Evolutionary conservation across 1,139 yeast genomes (phyloP).

Genomic region (Spencermartinsiella ligniputridi): DNA sequence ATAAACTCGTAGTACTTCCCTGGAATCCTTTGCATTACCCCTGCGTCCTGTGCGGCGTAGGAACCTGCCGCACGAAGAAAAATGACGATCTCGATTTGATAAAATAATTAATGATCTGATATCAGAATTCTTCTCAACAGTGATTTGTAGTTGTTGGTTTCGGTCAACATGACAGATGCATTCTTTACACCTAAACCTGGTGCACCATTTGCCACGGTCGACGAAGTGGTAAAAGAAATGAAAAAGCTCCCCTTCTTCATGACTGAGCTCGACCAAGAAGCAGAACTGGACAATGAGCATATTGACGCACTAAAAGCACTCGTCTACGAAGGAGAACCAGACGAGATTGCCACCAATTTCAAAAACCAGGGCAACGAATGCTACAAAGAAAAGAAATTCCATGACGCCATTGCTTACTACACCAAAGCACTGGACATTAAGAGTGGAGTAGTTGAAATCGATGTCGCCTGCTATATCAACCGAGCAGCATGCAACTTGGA

Average conservation of each 20-base stretch:
- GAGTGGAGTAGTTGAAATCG: constrained; percentile 43
- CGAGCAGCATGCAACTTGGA: constrained; percentile 92
- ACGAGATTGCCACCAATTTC: constrained; percentile 84
- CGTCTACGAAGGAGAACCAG: constrained; percentile 94
- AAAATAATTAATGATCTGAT: too few relatives aligned
- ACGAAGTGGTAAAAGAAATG: constrained; percentile 72
- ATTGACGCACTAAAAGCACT: constrained; percentile 87
- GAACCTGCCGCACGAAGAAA: too few relatives aligned
- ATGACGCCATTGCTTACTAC: constrained; percentile 73
- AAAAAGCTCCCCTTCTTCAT: constrained; percentile 90
- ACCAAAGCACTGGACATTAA: constrained; percentile 74
- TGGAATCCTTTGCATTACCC: too few relatives aligned
- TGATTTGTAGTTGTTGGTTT: too few relatives aligned
- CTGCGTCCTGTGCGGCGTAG: too few relatives aligned
- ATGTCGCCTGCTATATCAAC: constrained; percentile 64
- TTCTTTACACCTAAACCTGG: too few relatives aligned
- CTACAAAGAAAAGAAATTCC: constrained; percentile 63
- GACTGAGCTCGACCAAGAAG: constrained; percentile 81
- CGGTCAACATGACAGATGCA: too few relatives aligned
- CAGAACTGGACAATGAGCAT: constrained; percentile 67
- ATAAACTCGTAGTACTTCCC: too few relatives aligned
- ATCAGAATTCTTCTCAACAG: too few relatives aligned
- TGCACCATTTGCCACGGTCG: too few relatives aligned
- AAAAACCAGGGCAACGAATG: constrained; percentile 92
- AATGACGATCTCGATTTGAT: too few relatives aligned